Conservation (phyloP, 306 rosid species). For the Acacia acuminata region DNA sequence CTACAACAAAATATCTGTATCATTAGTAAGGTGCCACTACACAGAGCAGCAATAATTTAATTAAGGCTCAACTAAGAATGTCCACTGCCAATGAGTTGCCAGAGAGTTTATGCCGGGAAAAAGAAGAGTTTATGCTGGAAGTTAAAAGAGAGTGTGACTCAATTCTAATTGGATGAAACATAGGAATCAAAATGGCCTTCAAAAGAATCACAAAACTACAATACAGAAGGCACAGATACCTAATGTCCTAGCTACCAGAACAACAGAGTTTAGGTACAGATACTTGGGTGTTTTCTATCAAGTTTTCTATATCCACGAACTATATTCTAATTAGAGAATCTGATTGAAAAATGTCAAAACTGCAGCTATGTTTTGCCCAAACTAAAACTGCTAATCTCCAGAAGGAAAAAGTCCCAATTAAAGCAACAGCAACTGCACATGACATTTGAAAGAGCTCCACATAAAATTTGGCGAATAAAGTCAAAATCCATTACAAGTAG, state of each 20-base stretch:
- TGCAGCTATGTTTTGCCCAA: neutral
- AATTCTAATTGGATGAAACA: neutral
- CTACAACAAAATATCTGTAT: neutral
- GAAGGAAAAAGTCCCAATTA: neutral
- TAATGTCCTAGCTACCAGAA: constrained; percentile 7
- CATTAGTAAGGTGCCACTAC: neutral
- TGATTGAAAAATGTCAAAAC: neutral
- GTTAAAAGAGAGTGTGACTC: neutral
- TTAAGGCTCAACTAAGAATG: neutral
- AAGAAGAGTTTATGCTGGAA: too few species aligned
- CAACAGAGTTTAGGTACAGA: neutral
- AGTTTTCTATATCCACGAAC: neutral
- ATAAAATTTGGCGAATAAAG: constrained; percentile 18
- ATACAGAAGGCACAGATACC: neutral
- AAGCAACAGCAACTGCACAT: constrained; percentile 21
- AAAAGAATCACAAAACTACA: neutral
- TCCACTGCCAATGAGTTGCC: neutral
- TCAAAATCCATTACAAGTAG: constrained; percentile 24
- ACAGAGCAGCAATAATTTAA: neutral
- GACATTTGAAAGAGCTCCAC: constrained; percentile 17
- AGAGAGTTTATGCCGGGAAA: neutral
- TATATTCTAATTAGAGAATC: neutral
- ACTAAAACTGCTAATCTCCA: neutral
- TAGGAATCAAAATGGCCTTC: neutral
- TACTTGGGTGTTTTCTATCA: neutral